phyloP scores from a whole-genome alignment of 495 filamentous ascomycete genomes.

The Hypoxylon perforatum region DNA sequence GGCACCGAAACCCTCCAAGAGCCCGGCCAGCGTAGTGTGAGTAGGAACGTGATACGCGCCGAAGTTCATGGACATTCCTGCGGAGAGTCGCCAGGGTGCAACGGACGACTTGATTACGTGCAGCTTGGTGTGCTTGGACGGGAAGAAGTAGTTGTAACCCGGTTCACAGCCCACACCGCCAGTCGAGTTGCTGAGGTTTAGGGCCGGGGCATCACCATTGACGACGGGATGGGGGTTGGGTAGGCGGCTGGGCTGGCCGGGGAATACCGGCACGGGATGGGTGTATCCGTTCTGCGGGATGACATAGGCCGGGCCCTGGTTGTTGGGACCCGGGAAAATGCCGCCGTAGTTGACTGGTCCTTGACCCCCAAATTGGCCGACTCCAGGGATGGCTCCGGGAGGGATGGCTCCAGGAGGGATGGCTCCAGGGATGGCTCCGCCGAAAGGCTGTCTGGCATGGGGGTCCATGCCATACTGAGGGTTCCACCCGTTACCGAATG shows the following conservation, averaged over 20 bases:
- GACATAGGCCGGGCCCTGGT: constrained; percentile 25
- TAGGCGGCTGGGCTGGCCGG: constrained; percentile 36
- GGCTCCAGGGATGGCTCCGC: background rate
- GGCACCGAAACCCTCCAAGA: constrained; percentile 60
- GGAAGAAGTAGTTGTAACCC: constrained; percentile 65
- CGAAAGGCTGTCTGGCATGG: background rate
- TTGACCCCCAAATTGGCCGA: background rate
- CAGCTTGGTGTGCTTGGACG: constrained; percentile 58
- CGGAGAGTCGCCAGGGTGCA: constrained; percentile 56
- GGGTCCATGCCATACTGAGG: constrained; percentile 29
- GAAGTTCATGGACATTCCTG: constrained; percentile 44
- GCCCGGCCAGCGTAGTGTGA: constrained; percentile 54
- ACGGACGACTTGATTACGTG: constrained; percentile 54
- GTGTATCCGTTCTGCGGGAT: constrained; percentile 28
- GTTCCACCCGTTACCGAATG: constrained; percentile 37
- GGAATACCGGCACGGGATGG: constrained; percentile 36
- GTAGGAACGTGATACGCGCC: constrained; percentile 54
- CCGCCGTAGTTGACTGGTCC: background rate
- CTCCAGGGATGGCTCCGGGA: background rate
- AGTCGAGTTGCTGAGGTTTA: constrained; percentile 66
- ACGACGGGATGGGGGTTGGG: constrained; percentile 50
- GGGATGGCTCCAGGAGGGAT: background rate
- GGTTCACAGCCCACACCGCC: constrained; percentile 65
- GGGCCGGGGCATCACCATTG: constrained; percentile 61
- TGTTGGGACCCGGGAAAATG: constrained; percentile 20